Evolutionary conservation across 441 rosid genomes (phyloP).

Genomic region (Populus tomentosa): DNA sequence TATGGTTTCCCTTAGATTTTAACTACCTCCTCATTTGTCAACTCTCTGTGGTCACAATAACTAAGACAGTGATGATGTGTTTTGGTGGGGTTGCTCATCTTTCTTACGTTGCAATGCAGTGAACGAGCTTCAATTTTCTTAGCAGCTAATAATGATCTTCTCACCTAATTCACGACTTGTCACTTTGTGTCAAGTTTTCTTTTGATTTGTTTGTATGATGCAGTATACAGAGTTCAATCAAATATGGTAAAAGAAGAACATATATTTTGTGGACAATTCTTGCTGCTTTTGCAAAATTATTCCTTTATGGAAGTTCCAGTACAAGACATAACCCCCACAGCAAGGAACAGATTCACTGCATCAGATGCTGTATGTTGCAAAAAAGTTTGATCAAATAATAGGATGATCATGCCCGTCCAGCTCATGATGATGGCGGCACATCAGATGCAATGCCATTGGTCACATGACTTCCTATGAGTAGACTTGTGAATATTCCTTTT

Average conservation of each 20-base stretch:
- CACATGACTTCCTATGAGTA: not conserved
- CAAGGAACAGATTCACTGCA: not conserved
- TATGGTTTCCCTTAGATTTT: not conserved
- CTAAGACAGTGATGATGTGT: slow-evolving; percentile 6
- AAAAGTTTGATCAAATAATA: not conserved
- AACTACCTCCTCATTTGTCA: slow-evolving; percentile 23
- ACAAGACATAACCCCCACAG: not conserved
- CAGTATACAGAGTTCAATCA: not conserved
- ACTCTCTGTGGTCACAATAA: slow-evolving; percentile 1
- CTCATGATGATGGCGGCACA: not conserved
- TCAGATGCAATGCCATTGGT: not conserved
- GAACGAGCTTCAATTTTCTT: not conserved
- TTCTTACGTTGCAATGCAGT: slow-evolving; percentile 4
- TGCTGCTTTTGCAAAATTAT: slow-evolving; percentile 9
- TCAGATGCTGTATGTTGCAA: not conserved
- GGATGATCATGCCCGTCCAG: not conserved
- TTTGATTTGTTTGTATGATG: not conserved
- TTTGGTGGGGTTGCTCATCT: slow-evolving; percentile 14
- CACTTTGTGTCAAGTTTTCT: slow-evolving; percentile 8
- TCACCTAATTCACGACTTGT: slow-evolving; percentile 20
- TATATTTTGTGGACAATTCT: not conserved
- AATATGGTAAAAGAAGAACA: not conserved
- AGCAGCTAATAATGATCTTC: slow-evolving; percentile 16
- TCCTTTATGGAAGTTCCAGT: not conserved
- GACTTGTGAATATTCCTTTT: not conserved